A percentile compares a stretch with the other conserved stretches of the same genome.
phyloP scores from a whole-genome alignment of 805 yeast genomes.

The Metschnikowia lochheadii region DNA sequence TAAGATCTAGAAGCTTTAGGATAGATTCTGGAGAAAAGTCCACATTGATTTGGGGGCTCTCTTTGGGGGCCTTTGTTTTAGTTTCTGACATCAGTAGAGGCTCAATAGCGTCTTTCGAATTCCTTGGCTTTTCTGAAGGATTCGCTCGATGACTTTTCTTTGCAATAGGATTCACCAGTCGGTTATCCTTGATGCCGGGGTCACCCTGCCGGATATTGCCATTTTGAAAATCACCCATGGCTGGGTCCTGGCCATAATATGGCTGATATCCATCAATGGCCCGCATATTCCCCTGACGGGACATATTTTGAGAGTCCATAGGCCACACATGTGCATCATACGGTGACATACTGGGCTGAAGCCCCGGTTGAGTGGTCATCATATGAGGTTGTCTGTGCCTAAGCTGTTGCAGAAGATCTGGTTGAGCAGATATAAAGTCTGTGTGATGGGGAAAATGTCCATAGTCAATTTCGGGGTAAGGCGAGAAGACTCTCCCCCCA shows the following conservation, averaged over 20 bases:
- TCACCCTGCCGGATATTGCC: neutral
- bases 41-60: slow-evolving; percentile 8
- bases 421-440: slow-evolving; percentile 24
- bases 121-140: neutral
- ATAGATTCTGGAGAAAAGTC: slow-evolving; percentile 11
- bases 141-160: neutral
- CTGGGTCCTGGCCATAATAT: neutral
- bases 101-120: neutral
- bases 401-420: slow-evolving; percentile 36
- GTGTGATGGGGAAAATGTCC: slow-evolving; percentile 27
- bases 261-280: neutral
- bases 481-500: neutral
- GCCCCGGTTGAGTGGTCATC: slow-evolving; percentile 6
- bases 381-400: slow-evolving; percentile 26
- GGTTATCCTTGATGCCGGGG: neutral
- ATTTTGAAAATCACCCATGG: neutral
- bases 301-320: neutral
- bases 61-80: neutral
- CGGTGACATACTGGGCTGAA: neutral
- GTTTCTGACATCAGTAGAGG: neutral
- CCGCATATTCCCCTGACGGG: neutral
- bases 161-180: neutral
- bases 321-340: slow-evolving; percentile 1
- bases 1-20: slow-evolving; percentile 14
- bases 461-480: slow-evolving; percentile 9